Percentiles rank a stretch among this genome's conserved stretches.
These are phyloP conservation scores for Aspergillus terreus DNA, from an alignment of 2,329 filamentous ascomycete species.

Conservation along the genomic window DNA sequence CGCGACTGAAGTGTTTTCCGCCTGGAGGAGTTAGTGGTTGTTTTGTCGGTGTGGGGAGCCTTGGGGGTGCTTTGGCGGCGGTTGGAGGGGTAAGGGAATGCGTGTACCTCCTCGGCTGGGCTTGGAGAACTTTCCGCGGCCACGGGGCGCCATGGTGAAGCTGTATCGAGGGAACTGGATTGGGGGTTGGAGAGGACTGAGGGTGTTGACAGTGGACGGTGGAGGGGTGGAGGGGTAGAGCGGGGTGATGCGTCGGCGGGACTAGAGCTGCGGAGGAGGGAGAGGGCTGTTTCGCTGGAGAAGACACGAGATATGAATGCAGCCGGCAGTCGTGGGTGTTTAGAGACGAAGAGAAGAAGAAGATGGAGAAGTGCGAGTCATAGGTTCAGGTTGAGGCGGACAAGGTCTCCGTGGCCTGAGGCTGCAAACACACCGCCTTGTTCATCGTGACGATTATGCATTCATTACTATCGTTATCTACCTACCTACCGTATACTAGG, in stretches of 20 bases:
- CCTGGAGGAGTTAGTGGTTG: constrained; percentile 51
- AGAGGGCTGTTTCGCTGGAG: background rate
- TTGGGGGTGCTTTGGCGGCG: background rate
- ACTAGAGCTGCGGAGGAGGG: no score
- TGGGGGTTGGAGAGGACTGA: background rate
- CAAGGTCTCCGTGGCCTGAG: background rate
- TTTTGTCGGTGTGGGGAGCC: background rate
- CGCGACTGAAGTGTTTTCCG: constrained; percentile 91
- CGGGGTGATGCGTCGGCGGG: no score
- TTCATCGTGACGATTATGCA: background rate
- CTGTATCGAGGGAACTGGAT: background rate
- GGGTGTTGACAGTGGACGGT: background rate
- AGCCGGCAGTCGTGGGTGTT: background rate
- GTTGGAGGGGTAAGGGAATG: background rate
- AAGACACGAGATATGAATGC: background rate
- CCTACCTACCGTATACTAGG: background rate
- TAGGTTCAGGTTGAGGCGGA: background rate
- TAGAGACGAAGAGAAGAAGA: background rate
- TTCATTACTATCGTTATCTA: background rate
- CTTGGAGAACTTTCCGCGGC: constrained; percentile 92
- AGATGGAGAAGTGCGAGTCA: background rate
- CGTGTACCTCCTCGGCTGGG: constrained; percentile 79
- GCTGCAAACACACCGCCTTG: background rate
- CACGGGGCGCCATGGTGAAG: constrained; percentile 50
- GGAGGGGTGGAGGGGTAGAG: background rate